Evolutionary conservation across 2,329 filamentous ascomycete genomes (phyloP).

Genomic region (Trichoderma afroharzianum): DNA sequence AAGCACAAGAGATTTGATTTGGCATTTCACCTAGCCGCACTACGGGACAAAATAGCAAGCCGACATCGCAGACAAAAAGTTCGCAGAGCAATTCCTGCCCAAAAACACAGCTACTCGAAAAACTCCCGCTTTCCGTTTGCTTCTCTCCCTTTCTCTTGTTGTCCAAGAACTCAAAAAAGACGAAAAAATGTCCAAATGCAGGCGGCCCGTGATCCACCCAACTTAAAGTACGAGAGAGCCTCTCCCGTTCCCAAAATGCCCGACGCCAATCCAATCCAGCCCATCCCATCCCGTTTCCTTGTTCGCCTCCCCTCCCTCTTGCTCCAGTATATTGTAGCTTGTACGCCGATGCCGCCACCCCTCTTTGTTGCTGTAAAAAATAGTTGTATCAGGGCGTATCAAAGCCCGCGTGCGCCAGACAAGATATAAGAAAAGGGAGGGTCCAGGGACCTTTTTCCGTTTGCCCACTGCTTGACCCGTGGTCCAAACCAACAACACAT

Average conservation of each 20-base stretch:
- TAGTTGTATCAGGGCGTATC: conserved; percentile 2
- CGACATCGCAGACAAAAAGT: background rate
- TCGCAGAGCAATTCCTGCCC: background rate
- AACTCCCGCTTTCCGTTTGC: conserved; percentile 1
- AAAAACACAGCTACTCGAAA: background rate
- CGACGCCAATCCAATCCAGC: conserved; percentile 5
- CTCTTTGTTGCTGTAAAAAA: background rate
- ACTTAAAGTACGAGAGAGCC: background rate
- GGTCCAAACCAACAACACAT: background rate
- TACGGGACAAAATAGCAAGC: background rate
- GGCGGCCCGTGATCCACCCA: background rate
- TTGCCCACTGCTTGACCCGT: background rate
- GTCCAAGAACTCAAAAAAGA: background rate
- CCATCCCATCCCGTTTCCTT: background rate
- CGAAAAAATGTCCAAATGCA: background rate
- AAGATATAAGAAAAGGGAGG: background rate
- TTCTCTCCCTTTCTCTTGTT: background rate
- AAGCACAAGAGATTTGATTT: background rate
- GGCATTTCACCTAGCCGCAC: conserved; percentile 10
- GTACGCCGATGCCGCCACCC: conserved; percentile 12
- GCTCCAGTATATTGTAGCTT: background rate
- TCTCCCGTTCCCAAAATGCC: background rate
- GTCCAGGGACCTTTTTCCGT: background rate
- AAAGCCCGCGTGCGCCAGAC: background rate
- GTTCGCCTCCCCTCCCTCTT: background rate